phyloP scores from a whole-genome alignment of 2,329 filamentous ascomycete species.

The Nectriaceae sp. region DNA sequence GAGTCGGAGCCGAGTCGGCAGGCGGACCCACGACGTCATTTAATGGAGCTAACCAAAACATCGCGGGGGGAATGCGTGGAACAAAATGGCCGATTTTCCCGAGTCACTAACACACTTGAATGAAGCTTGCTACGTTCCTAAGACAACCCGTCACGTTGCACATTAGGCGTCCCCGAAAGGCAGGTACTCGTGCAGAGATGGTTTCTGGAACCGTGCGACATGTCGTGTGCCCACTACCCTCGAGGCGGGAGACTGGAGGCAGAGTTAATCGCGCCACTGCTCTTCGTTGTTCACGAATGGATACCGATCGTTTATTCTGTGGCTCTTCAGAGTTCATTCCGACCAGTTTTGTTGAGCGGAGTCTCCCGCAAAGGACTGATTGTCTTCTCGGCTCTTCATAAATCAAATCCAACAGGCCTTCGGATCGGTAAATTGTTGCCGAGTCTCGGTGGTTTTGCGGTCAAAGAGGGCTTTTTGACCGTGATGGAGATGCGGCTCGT shows the following conservation, averaged over 20 bases:
- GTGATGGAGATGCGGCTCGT: not conserved
- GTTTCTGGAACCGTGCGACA: conserved; percentile 8
- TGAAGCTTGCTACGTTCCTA: conserved; percentile 15
- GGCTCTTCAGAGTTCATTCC: too few relatives aligned
- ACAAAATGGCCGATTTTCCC: conserved; percentile 29
- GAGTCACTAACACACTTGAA: conserved; percentile 16
- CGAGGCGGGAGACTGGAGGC: too few relatives aligned
- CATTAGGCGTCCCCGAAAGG: not conserved
- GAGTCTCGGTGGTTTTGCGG: conserved; percentile 17
- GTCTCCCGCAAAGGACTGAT: too few relatives aligned
- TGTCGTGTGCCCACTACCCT: too few relatives aligned
- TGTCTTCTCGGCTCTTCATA: too few relatives aligned
- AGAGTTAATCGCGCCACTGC: too few relatives aligned
- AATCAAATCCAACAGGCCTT: too few relatives aligned
- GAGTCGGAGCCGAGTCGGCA: too few relatives aligned
- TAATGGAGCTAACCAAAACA: conserved; percentile 9
- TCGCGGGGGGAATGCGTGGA: conserved; percentile 23
- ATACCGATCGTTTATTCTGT: too few relatives aligned
- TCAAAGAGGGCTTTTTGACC: conserved; percentile 9
- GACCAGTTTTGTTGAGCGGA: too few relatives aligned
- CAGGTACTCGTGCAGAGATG: not conserved
- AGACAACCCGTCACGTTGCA: conserved; percentile 1
- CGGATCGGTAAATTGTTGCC: not conserved
- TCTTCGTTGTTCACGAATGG: too few relatives aligned
- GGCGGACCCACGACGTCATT: conserved; percentile 33